Evolutionary conservation across 129 eudicot genomes (phyloP), one percentile per base, ranked within the genome.

Genomic region (Centrapalus pauciflorus): DNA sequence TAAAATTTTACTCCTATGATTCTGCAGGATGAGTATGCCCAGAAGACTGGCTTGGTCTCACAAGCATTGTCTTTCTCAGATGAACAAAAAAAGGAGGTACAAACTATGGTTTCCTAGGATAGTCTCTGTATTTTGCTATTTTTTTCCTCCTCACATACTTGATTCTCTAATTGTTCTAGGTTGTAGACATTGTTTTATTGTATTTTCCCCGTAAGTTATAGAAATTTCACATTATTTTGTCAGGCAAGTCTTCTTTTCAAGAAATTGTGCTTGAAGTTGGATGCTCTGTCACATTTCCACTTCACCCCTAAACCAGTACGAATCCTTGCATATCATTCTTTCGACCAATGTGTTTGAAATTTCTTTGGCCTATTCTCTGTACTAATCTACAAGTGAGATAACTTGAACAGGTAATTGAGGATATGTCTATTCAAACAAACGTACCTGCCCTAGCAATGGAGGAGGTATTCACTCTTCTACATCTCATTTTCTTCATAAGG

Each of bases 371-470:
- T 4, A 14, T 12, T 72, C 3, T 17, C 5, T 32, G 21, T 68
- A 50, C 26, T 73, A 29, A 21, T 33, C 1, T 26, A 6, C 49
- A 7, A 62, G 21, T 8, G 7, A 40, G 32, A 34, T 45, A 8
- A 45, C 25, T 61, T 75, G 71, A 11, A 51, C 72, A 93, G 96
- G 82, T 93, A 55, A 81, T 89, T 29, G 98, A 93, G 68, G 98
- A 93, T 61, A 93, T 93, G 96, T 77, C 95, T 51, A 82, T 93
- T 72, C 92, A 88, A 77, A 71, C 91, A 49, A 89, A 88, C 74
- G 94, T 93, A 19, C 92, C 98, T 70, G 96, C 98, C 33, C 81
- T 93, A 30, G 95, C 92, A 56, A 93, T 93, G 85, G 98, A 93
- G 84, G 98, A 93, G 98, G 98, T 89, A 79, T 43, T 2, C 10